Evolutionary conservation across 805 yeast species (phyloP).

Genomic region (Saturnispora sanitii): DNA sequence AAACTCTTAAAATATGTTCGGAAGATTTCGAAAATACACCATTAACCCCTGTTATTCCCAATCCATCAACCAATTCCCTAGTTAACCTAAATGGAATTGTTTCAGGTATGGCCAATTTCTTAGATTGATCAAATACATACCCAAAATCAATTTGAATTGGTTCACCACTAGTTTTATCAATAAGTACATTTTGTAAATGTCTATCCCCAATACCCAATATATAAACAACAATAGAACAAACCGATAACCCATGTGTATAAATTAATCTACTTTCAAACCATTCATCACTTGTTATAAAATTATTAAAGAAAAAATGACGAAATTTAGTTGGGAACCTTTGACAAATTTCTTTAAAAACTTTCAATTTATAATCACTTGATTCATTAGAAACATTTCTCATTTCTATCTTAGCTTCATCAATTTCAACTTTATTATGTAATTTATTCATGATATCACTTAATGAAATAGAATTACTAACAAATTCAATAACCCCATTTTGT

Average conservation of each 20-base stretch:
- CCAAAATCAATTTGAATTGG: constrained; percentile 95
- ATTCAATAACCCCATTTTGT: constrained; percentile 79
- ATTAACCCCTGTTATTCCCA: constrained; percentile 78
- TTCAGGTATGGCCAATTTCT: constrained; percentile 76
- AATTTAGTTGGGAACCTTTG: constrained; percentile 54
- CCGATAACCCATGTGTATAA: constrained; percentile 73
- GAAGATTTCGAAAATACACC: constrained; percentile 70
- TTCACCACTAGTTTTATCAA: constrained; percentile 79
- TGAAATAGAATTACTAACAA: constrained; percentile 69
- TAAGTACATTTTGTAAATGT: constrained; percentile 79
- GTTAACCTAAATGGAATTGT: constrained; percentile 89
- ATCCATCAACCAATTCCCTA: constrained; percentile 82
- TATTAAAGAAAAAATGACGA: constrained; percentile 58
- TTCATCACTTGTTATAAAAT: constrained; percentile 51
- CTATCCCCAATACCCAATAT: constrained; percentile 91
- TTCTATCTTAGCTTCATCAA: constrained; percentile 48
- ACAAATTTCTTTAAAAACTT: constrained; percentile 38
- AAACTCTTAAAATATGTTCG: constrained; percentile 59
- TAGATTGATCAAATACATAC: constrained; percentile 93
- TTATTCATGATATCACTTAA: constrained; percentile 58
- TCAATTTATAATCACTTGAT: constrained; percentile 33
- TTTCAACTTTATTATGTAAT: constrained; percentile 47
- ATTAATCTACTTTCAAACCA: constrained; percentile 63
- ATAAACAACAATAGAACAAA: constrained; percentile 79
- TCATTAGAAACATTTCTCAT: constrained; percentile 52